Base-by-base conservation (phyloP, 208 protist genomes). In the Wallacemonas collosoma region DNA sequence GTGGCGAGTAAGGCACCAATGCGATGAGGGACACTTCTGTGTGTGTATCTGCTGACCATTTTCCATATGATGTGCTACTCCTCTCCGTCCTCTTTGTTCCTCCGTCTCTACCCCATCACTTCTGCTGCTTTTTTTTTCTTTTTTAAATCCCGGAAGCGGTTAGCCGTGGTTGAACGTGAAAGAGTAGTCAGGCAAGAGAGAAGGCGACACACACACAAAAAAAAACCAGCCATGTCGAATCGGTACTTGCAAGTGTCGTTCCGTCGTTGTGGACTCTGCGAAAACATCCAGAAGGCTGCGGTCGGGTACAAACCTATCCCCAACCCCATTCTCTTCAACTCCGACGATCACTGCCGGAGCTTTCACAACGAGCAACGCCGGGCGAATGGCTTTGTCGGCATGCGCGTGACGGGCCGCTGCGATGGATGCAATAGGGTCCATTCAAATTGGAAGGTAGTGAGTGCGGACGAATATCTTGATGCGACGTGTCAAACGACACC, bases 241-340 rank as follows among this genome's bases (percentile, higher is more conserved):
- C 83, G 91, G 12, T 96, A 88, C 62, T 89, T 86, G 47, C 89
- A 94, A 64, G 92, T 93, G 71, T 86, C 88, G 53, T 94, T 86
- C 63, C 64, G 94, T 38, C 83, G 79, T 3, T 96, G 91, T 67
- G 91, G 85, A 26, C 68, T 83, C 41, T 96, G 91, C 66, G 48
- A 74, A 2, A 80, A 79, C 3, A 82, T 91, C 45, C 86, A 94
- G 81, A 86, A 88, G 38, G 56, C 68, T 36, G 89, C 89, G 14
- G 77, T 88, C 38, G 91, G 91, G 38, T 96, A 96, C 82, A 71
- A 70, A 57, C 88, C 91, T 4, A 93, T 96, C 68, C 82, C 89
- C 2, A 94, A 96, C 67, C 91, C 91, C 40, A 94, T 94, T 62
- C 80, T 94, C 45, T 96, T 96, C 76, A 85, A 94, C 61, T 88